Evolutionary conservation across 139 green algal genomes (phyloP).

Genomic region (Diplosphaera chodatii): DNA sequence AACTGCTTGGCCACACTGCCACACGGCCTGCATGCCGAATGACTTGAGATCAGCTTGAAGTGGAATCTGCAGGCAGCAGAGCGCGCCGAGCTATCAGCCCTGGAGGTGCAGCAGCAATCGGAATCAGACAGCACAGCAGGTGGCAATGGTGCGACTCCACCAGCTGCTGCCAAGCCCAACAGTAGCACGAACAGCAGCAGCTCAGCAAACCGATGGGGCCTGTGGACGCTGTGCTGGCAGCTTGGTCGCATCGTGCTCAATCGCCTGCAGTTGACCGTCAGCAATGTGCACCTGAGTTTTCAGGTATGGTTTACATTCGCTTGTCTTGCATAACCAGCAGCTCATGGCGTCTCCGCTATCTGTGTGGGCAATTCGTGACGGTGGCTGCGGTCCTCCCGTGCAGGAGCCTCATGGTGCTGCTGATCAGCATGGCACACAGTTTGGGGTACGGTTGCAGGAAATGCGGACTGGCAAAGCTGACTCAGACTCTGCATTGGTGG

Average conservation of each 20-base stretch:
- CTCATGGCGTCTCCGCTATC: too few relatives aligned
- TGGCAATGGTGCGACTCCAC: slow-evolving; percentile 62
- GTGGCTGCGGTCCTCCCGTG: too few relatives aligned
- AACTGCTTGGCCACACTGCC: too few relatives aligned
- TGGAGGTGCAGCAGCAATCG: not conserved
- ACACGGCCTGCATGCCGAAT: too few relatives aligned
- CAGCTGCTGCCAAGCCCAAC: slow-evolving; percentile 6
- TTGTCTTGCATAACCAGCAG: not conserved
- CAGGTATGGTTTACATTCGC: slow-evolving; percentile 32
- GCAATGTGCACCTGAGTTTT: slow-evolving; percentile 59
- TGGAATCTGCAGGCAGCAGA: slow-evolving; percentile 4
- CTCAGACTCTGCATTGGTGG: too few relatives aligned
- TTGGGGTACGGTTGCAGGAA: slow-evolving; percentile 12
- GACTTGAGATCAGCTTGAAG: too few relatives aligned
- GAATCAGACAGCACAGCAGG: slow-evolving; percentile 51
- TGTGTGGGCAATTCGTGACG: too few relatives aligned
- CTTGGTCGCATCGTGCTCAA: slow-evolving; percentile 55
- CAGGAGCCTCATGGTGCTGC: too few relatives aligned
- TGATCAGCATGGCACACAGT: not conserved
- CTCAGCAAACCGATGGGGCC: slow-evolving; percentile 1
- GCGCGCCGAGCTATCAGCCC: not conserved
- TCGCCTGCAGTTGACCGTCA: slow-evolving; percentile 63
- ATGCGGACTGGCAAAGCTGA: slow-evolving; percentile 18
- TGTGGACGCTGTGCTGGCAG: slow-evolving; percentile 44
- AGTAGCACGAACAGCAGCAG: slow-evolving; percentile 16